phyloP scores from a whole-genome alignment of 768 basidiomycete genomes.

The Daedalea quercina region DNA sequence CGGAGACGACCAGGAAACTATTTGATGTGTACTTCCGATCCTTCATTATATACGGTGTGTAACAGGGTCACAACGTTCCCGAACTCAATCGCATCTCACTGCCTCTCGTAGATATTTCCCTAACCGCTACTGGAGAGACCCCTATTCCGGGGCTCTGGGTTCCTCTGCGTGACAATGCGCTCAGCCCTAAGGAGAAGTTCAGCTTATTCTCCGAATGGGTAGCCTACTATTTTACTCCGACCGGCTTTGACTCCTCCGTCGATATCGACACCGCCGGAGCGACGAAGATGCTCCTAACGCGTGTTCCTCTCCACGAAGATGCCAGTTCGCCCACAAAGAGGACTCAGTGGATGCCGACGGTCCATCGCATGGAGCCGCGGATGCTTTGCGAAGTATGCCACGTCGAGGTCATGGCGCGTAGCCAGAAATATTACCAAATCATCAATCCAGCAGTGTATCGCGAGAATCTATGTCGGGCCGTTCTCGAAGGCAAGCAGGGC shows the following conservation, averaged over 20 bases:
- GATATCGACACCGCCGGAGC: not conserved
- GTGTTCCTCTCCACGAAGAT: not conserved
- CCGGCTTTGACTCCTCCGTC: not conserved
- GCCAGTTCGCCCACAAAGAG: not conserved
- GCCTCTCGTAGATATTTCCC: not conserved
- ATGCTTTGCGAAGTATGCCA: not conserved
- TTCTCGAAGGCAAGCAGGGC: not conserved
- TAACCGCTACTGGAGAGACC: not conserved
- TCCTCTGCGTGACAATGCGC: not conserved
- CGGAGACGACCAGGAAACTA: slow-evolving; percentile 7
- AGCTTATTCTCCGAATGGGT: not conserved
- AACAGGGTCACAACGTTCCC: not conserved
- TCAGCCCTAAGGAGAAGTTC: not conserved
- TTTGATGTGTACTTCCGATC: slow-evolving; percentile 8
- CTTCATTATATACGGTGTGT: slow-evolving; percentile 14
- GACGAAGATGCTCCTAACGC: not conserved
- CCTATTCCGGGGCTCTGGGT: not conserved
- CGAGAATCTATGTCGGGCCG: not conserved
- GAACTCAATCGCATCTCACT: not conserved
- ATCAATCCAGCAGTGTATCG: not conserved
- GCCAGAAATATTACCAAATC: not conserved
- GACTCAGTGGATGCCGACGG: not conserved
- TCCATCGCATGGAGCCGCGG: not conserved
- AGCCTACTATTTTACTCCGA: slow-evolving; percentile 1
- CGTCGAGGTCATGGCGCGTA: not conserved